These are phyloP conservation scores for Delphinella strobiligena DNA, from an alignment of 2,329 filamentous ascomycete genomes.

Conservation along the genomic window DNA sequence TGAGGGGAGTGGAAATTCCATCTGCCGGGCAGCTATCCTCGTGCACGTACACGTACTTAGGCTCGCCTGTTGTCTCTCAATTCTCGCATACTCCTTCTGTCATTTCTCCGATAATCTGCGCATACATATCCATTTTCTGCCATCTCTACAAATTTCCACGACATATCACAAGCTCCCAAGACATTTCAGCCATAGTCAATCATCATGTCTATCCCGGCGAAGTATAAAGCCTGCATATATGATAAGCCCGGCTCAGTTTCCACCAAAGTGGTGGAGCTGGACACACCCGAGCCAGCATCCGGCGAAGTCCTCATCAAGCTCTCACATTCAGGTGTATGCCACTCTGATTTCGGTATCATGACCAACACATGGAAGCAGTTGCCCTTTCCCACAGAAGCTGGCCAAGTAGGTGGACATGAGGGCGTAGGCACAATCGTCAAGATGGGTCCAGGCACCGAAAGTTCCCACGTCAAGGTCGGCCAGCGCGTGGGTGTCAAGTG, in stretches of 20 bases:
- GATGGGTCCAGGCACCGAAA: slow-evolving; percentile 49
- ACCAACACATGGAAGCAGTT: slow-evolving; percentile 42
- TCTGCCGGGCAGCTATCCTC: too few relatives aligned
- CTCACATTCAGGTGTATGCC: slow-evolving; percentile 41
- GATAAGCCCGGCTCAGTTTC: slow-evolving; percentile 54
- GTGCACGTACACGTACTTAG: too few relatives aligned
- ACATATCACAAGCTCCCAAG: too few relatives aligned
- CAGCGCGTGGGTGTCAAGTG: slow-evolving; percentile 62
- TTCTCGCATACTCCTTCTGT: too few relatives aligned
- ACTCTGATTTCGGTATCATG: slow-evolving; percentile 48
- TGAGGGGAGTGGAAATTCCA: too few relatives aligned
- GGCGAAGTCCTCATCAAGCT: slow-evolving; percentile 53
- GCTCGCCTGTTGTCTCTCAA: too few relatives aligned
- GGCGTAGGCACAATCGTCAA: slow-evolving; percentile 53
- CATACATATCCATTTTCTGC: too few relatives aligned
- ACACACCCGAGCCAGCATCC: slow-evolving; percentile 51
- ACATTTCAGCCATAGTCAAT: background rate
- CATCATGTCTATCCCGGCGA: slow-evolving; percentile 33
- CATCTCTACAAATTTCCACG: too few relatives aligned
- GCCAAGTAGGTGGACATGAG: slow-evolving; percentile 59
- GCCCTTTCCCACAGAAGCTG: slow-evolving; percentile 45
- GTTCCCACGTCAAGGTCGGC: slow-evolving; percentile 48
- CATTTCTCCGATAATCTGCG: too few relatives aligned
- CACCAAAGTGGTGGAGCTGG: slow-evolving; percentile 50
- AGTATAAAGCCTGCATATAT: slow-evolving; percentile 52